These are phyloP conservation scores for Wickerhamiella dianesei DNA, from an alignment of 805 yeast genomes.

Conservation along the genomic window DNA sequence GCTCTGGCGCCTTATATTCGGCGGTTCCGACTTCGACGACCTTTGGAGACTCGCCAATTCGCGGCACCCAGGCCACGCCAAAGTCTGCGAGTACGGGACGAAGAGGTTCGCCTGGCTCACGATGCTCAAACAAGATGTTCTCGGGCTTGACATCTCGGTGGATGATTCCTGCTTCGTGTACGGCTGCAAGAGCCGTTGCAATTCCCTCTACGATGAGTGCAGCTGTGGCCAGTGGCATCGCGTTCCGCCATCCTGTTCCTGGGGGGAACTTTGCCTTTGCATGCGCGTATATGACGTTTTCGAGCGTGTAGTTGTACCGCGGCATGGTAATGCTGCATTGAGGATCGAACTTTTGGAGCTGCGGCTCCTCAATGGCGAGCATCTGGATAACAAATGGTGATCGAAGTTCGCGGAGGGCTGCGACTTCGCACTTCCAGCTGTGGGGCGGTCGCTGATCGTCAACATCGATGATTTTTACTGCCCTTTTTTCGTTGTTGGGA, in stretches of 20 bases:
- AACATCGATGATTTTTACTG: constrained; percentile 36
- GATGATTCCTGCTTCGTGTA: constrained; percentile 24
- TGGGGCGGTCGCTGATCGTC: constrained; percentile 45
- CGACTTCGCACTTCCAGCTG: constrained; percentile 34
- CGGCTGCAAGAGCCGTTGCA: constrained; percentile 17
- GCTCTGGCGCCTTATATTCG: constrained; percentile 60
- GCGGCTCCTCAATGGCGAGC: constrained; percentile 18
- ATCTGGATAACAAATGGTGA: constrained; percentile 16
- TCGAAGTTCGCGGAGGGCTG: constrained; percentile 24
- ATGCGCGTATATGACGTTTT: constrained; percentile 24
- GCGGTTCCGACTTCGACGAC: constrained; percentile 48
- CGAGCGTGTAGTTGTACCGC: constrained; percentile 27
- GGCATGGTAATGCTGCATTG: constrained; percentile 30
- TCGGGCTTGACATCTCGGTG: constrained; percentile 49
- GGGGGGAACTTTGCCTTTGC: constrained; percentile 27
- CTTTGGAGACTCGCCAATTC: constrained; percentile 23
- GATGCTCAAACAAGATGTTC: constrained; percentile 44
- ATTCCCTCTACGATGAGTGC: constrained; percentile 13
- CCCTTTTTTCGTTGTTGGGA: constrained; percentile 22
- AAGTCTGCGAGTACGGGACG: constrained; percentile 42
- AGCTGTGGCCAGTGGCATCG: constrained; percentile 28
- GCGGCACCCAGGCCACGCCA: constrained; percentile 42
- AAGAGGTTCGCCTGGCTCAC: constrained; percentile 16
- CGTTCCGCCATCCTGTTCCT: constrained; percentile 24
- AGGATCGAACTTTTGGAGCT: constrained; percentile 13